Conservation (phyloP, 2,329 filamentous ascomycete species). For the Fusarium staphyleae region DNA sequence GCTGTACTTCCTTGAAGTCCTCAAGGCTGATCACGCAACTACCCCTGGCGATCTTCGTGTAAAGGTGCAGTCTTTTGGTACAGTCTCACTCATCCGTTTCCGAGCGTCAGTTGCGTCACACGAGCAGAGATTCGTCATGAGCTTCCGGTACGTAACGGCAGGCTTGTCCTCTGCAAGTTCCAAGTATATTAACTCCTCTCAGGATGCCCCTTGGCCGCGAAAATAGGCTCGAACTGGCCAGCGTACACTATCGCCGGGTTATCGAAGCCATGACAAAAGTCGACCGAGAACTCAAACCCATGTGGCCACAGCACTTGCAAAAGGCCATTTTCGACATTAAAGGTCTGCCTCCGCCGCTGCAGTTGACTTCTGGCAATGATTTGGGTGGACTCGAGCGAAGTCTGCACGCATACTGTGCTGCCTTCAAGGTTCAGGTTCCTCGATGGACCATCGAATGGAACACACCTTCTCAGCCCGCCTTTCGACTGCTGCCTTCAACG, state of each 20-base stretch:
- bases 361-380: slow-evolving; percentile 62
- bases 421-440: slow-evolving; percentile 58
- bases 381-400: slow-evolving; percentile 63
- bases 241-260: slow-evolving; percentile 61
- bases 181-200: slow-evolving; percentile 16
- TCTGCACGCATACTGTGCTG: slow-evolving; percentile 61
- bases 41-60: slow-evolving; percentile 56
- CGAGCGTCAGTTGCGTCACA: slow-evolving; percentile 58
- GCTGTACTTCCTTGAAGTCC: slow-evolving; percentile 60
- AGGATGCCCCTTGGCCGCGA: slow-evolving; percentile 54
- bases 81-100: slow-evolving; percentile 60
- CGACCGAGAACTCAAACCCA: slow-evolving; percentile 63
- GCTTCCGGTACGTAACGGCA: slow-evolving; percentile 56
- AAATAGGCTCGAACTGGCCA: slow-evolving; percentile 59
- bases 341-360: slow-evolving; percentile 60
- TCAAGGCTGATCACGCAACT: slow-evolving; percentile 52
- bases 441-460: slow-evolving; percentile 60
- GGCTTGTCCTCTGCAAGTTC: not conserved
- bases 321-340: slow-evolving; percentile 60
- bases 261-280: slow-evolving; percentile 61
- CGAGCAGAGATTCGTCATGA: slow-evolving; percentile 63
- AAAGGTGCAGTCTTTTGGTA: slow-evolving; percentile 58
- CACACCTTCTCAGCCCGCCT: slow-evolving; percentile 56
- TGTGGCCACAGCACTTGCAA: slow-evolving; percentile 64
- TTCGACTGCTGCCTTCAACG: slow-evolving; percentile 57